Evolutionary conservation across 805 yeast species (phyloP).

Genomic region (Sungouiella blattae): DNA sequence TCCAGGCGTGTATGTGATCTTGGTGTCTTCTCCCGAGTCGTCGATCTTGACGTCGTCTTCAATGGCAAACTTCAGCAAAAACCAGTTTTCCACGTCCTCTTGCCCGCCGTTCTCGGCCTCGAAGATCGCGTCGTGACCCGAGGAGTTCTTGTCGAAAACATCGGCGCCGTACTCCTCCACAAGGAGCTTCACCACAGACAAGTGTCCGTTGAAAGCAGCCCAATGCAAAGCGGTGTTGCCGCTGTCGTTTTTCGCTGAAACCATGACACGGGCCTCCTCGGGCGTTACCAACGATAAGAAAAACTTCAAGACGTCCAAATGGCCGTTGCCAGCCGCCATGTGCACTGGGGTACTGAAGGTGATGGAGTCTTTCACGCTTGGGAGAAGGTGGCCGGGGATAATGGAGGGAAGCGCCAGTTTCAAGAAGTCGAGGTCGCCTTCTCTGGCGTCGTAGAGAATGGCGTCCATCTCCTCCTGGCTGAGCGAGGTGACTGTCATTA

Average conservation of each 20-base stretch:
- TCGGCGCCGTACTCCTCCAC: slow-evolving; percentile 78
- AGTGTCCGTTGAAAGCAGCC: slow-evolving; percentile 89
- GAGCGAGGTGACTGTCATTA: slow-evolving; percentile 24
- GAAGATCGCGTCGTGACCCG: slow-evolving; percentile 78
- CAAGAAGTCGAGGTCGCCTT: slow-evolving; percentile 78
- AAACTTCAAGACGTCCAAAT: slow-evolving; percentile 60
- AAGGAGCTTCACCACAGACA: slow-evolving; percentile 62
- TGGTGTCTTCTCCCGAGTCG: slow-evolving; percentile 38
- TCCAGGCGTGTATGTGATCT: slow-evolving; percentile 40
- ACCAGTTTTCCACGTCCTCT: slow-evolving; percentile 73
- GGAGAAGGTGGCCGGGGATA: slow-evolving; percentile 39
- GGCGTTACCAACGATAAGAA: slow-evolving; percentile 48
- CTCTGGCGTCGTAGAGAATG: slow-evolving; percentile 78
- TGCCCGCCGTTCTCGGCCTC: slow-evolving; percentile 83
- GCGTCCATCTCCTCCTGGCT: slow-evolving; percentile 80
- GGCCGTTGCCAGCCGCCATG: slow-evolving; percentile 96
- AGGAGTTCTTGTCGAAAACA: slow-evolving; percentile 69
- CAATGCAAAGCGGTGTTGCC: slow-evolving; percentile 97
- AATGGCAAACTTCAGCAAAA: slow-evolving; percentile 68
- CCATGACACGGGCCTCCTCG: slow-evolving; percentile 38
- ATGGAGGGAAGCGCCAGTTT: slow-evolving; percentile 62
- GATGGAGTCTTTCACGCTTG: slow-evolving; percentile 55
- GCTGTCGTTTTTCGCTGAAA: slow-evolving; percentile 52
- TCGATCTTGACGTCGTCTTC: slow-evolving; percentile 50
- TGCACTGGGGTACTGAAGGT: slow-evolving; percentile 78